Evolutionary conservation across 345 rosid genomes (phyloP), one percentile per base, ranked within the genome.

Genomic region (Brassica incana): DNA sequence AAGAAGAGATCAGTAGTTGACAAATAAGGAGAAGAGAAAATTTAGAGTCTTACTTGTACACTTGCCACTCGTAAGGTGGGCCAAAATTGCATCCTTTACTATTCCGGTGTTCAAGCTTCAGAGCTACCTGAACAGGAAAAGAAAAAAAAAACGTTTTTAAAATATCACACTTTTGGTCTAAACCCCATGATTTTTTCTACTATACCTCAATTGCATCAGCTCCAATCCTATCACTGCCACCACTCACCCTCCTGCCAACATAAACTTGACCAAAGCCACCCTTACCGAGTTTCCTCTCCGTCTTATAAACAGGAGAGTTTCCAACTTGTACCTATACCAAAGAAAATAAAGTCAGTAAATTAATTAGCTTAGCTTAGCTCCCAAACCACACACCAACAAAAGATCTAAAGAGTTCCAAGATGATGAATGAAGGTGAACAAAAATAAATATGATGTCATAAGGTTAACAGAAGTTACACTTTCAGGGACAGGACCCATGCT

Each of bases 261-360:
- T 89, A 95, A 62, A 95, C 99, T 86, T 95, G 99, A 40, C 99
- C 98, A 85, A 95, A 95, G 59, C 99, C 99, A 83, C 99, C 99
- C 83, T 95, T 95, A 16, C 99, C 99, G 81, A 95, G 84, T 84
- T 90, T 95, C 82, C 88, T 90, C 63, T 89, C 99, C 2, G 87
- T 83, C 88, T 84, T 93, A 85, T 91, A 95, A 68, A 85, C 67
- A 71, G 98, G 98, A 77, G 99, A 95, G 74, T 84, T 88, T 11
- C 93, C 97, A 83, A 95, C 91, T 86, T 91, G 97, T 64, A 93
- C 97, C 99, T 95, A 80, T 18, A 82, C 60, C 77, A 58, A 74
- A 72, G 6, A 72, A 75, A 74, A 72, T 0, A 35, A 72, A 35
- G 73, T 38, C 32, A 25, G 43, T 80, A 5, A 77, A 76, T 66